A percentile compares a stretch with the other conserved stretches of the same genome.
phyloP scores from a whole-genome alignment of 495 filamentous ascomycete genomes.

The Penicillium simplicissimum region DNA sequence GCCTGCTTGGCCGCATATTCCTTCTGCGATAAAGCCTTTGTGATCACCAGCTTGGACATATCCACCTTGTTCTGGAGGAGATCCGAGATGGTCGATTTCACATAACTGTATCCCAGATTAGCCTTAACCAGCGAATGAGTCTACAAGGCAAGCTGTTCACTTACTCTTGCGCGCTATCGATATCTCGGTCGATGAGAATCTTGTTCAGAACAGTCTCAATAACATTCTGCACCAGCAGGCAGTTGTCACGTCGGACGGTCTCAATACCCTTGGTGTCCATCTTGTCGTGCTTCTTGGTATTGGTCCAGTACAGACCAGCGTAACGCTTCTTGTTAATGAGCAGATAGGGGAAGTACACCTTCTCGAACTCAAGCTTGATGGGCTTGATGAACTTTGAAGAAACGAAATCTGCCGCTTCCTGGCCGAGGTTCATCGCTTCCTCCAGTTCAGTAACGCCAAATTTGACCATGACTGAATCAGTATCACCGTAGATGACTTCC shows the following conservation, averaged over 20 bases:
- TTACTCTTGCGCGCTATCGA: constrained; percentile 90
- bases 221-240: constrained; percentile 89
- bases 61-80: constrained; percentile 97
- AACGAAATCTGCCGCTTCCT: constrained; percentile 85
- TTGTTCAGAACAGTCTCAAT: constrained; percentile 96
- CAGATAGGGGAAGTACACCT: constrained; percentile 97
- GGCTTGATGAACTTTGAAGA: constrained; percentile 90
- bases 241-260: constrained; percentile 96
- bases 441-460: constrained; percentile 85
- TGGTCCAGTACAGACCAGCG: constrained; percentile 95
- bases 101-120: constrained; percentile 63
- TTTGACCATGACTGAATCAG: constrained; percentile 99
- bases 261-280: constrained; percentile 99
- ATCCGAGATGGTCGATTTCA: constrained; percentile 94
- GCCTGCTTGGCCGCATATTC: constrained; percentile 89
- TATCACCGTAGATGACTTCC: constrained; percentile 97
- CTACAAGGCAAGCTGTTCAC: constrained; percentile 27
- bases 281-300: constrained; percentile 92
- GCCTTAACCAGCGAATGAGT: neutral
- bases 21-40: constrained; percentile 86
- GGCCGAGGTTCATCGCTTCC: constrained; percentile 89
- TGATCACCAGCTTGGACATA: constrained; percentile 99
- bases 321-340: constrained; percentile 99
- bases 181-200: constrained; percentile 90
- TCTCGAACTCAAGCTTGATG: constrained; percentile 99